Evolutionary conservation across 352 stramenopile genomes (phyloP).

Genomic region (Blastocystis sp.): DNA sequence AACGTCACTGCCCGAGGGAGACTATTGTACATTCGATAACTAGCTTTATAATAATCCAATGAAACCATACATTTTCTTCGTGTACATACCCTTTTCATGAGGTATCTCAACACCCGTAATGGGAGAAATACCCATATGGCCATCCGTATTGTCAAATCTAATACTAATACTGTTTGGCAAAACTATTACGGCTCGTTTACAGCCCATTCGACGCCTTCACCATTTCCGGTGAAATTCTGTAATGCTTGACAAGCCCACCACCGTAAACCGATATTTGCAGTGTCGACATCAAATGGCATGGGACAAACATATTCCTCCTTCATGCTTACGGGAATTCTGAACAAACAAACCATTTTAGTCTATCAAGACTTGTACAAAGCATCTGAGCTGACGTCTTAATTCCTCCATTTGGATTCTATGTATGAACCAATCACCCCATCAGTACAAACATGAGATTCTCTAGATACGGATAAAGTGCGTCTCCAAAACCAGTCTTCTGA

Average conservation of each 20-base stretch:
- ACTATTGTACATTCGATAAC: conserved; percentile 58
- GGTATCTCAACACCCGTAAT: conserved; percentile 61
- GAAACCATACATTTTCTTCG: conserved; percentile 49
- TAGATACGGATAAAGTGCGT: not conserved
- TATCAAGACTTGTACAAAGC: conserved; percentile 15
- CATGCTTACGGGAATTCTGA: not conserved
- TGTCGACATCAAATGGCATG: conserved; percentile 57
- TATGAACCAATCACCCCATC: not conserved
- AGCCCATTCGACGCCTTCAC: conserved; percentile 56
- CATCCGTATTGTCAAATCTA: conserved; percentile 61
- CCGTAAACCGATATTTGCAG: conserved; percentile 46
- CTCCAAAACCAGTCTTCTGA: not conserved
- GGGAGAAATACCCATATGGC: conserved; percentile 57
- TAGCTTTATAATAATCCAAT: not conserved
- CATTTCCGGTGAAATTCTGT: conserved; percentile 52
- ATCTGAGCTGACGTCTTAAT: conserved; percentile 50
- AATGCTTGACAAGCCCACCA: conserved; percentile 57
- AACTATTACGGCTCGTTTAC: conserved; percentile 20
- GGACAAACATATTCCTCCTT: conserved; percentile 58
- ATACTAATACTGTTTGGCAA: not conserved
- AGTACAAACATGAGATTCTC: conserved; percentile 54
- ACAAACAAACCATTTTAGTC: conserved; percentile 32
- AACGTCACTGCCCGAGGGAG: conserved; percentile 22
- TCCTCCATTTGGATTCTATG: not conserved
- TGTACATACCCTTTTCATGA: conserved; percentile 62